Evolutionary conservation across 495 filamentous ascomycete genomes (phyloP).

Genomic region (Aspergillus cavernicola): DNA sequence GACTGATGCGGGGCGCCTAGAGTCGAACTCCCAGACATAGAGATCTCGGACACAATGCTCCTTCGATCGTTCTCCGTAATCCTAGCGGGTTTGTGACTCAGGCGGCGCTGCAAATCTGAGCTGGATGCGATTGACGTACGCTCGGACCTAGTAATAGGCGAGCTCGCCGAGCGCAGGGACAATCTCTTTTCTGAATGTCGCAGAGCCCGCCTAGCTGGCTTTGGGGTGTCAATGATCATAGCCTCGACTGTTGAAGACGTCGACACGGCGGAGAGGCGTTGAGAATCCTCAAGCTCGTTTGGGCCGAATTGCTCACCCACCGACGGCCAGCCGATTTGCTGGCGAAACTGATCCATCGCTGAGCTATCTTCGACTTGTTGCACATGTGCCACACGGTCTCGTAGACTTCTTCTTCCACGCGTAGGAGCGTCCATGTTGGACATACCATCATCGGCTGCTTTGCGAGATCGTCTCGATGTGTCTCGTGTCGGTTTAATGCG

Average conservation of each 20-base stretch:
- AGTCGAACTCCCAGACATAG: slow-evolving; percentile 49
- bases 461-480: slow-evolving; percentile 3
- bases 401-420: slow-evolving; percentile 33
- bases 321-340: slow-evolving; percentile 44
- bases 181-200: slow-evolving; percentile 68
- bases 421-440: slow-evolving; percentile 23
- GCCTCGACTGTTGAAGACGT: slow-evolving; percentile 68
- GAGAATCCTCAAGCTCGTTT: slow-evolving; percentile 35
- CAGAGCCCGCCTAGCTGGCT: slow-evolving; percentile 48
- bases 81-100: slow-evolving; percentile 42
- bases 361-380: slow-evolving; percentile 20
- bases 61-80: slow-evolving; percentile 50
- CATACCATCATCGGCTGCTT: slow-evolving; percentile 17
- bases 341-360: slow-evolving; percentile 38
- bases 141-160: slow-evolving; percentile 39
- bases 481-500: slow-evolving; percentile 1
- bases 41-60: slow-evolving; percentile 58
- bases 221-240: slow-evolving; percentile 61
- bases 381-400: slow-evolving; percentile 30
- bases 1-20: slow-evolving; percentile 44
- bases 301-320: slow-evolving; percentile 19
- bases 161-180: slow-evolving; percentile 52
- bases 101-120: slow-evolving; percentile 41
- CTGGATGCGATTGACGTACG: slow-evolving; percentile 42
- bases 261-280: slow-evolving; percentile 59